Evolutionary conservation across 192 early-diverging fungal genomes (phyloP), one percentile per base, ranked within the genome.

Genomic region (Backusella australiensis): DNA sequence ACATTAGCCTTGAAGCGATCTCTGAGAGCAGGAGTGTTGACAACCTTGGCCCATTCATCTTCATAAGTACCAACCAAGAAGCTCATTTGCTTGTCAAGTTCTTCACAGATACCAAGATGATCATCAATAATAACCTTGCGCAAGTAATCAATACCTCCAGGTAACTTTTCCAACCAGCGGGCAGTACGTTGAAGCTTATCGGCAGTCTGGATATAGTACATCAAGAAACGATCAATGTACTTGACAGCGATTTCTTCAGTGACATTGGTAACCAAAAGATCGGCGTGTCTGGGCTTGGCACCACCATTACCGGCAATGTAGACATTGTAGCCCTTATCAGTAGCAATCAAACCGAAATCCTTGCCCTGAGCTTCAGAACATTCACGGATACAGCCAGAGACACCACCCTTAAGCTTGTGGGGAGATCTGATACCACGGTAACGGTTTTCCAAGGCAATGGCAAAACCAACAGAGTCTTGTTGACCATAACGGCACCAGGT

Each of bases 301-400:
- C 91, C 91, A 42, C 91, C 91, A 75, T 92, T 92, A 21, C 91
- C 91, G 34, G 89, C 88, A 14, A 92, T 90, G 69, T 92, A 92
- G 8, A 92, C 59, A 74, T 92, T 92, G 77, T 88, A 92, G 0
- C 91, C 91, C 44, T 90, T 92, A 19, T 92, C 91, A 7, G 91
- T 93, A 6, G 91, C 91, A 74, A 92, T 93, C 46, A 88, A 82
- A 59, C 83, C 87, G 77, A 88, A 85, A 56, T 85, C 84, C 71
- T 92, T 82, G 32, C 78, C 77, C 73, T 79, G 86, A 42, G 85
- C 85, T 53, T 88, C 85, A 0, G 87, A 84, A 65, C 90, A 91
- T 69, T 91, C 90, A 67, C 90, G 84, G 26, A 91, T 80, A 68
- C 87, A 91, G n/a, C 91, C 91, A 36, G 89, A 90, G 19, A 92